phyloP scores from a whole-genome alignment of 73 alveolate genomes.

The Paramecium sonneborni region DNA sequence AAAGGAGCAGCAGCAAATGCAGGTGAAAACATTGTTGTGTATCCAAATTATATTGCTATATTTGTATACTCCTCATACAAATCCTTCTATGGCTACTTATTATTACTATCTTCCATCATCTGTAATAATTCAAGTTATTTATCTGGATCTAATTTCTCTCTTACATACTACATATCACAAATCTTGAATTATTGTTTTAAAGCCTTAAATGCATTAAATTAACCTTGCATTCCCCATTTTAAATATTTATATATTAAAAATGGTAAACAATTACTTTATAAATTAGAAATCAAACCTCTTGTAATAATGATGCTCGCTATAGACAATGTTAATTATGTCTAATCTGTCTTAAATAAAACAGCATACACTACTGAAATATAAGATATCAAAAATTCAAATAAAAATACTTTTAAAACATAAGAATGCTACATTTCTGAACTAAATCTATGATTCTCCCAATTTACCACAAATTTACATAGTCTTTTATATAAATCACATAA shows the following conservation, averaged over 20 bases:
- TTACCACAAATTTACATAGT: not conserved
- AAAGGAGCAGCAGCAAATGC: constrained; percentile 54
- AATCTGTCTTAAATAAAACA: not conserved
- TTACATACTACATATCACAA: constrained; percentile 21
- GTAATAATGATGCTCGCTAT: constrained; percentile 26
- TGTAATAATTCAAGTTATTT: not conserved
- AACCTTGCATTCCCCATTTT: not conserved
- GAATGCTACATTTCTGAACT: not conserved
- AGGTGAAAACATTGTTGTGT: constrained; percentile 44
- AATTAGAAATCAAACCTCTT: constrained; percentile 43
- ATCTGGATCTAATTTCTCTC: not conserved
- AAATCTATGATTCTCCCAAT: constrained; percentile 27
- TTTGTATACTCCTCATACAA: constrained; percentile 26
- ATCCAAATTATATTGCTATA: constrained; percentile 32
- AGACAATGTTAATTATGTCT: constrained; percentile 3
- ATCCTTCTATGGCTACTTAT: constrained; percentile 1
- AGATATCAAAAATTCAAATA: constrained; percentile 39
- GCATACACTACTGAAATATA: constrained; percentile 34
- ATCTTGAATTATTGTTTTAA: not conserved
- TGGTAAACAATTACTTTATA: not conserved
- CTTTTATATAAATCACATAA: constrained; percentile 30
- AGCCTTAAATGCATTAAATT: not conserved
- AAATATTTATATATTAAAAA: not conserved
- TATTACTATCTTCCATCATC: not conserved
- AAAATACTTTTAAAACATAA: constrained; percentile 34